These are phyloP conservation scores for Oryza glumipatula DNA, from an alignment of 176 grass and related monocot genomes.

Conservation along the genomic window DNA sequence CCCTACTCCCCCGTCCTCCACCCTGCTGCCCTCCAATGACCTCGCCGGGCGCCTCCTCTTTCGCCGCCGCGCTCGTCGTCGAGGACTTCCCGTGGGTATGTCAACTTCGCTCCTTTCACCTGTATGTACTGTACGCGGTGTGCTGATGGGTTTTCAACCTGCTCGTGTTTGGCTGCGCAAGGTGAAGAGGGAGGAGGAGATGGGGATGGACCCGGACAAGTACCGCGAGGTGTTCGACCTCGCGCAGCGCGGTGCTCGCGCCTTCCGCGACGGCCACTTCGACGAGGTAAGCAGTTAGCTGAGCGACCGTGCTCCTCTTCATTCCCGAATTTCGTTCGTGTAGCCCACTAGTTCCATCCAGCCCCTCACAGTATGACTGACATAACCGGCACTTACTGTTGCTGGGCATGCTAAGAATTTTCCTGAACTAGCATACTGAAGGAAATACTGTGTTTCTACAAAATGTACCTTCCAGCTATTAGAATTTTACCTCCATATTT, in stretches of 20 bases:
- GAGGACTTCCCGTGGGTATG: constrained; percentile 82
- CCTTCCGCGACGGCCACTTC: constrained; percentile 66
- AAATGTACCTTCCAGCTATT: neutral
- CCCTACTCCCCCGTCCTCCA: neutral
- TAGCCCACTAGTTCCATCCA: neutral
- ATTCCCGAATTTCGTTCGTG: constrained; percentile 1
- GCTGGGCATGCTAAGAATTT: neutral
- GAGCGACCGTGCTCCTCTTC: neutral
- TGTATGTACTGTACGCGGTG: neutral
- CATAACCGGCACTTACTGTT: neutral
- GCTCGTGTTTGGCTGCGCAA: constrained; percentile 28
- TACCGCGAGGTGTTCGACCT: constrained; percentile 69
- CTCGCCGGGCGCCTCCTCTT: constrained; percentile 40
- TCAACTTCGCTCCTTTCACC: neutral
- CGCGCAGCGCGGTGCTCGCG: constrained; percentile 50
- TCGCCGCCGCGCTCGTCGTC: constrained; percentile 52
- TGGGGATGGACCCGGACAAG: constrained; percentile 65
- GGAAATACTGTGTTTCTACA: neutral
- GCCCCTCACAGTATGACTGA: neutral
- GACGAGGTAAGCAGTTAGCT: constrained; percentile 66
- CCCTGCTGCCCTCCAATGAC: constrained; percentile 12
- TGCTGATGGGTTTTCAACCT: constrained; percentile 23
- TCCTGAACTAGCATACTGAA: neutral
- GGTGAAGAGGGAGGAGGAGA: constrained; percentile 72
- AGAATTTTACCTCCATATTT: neutral